Base-by-base conservation (phyloP, 805 yeast species). In the Starmerella bombicola region DNA sequence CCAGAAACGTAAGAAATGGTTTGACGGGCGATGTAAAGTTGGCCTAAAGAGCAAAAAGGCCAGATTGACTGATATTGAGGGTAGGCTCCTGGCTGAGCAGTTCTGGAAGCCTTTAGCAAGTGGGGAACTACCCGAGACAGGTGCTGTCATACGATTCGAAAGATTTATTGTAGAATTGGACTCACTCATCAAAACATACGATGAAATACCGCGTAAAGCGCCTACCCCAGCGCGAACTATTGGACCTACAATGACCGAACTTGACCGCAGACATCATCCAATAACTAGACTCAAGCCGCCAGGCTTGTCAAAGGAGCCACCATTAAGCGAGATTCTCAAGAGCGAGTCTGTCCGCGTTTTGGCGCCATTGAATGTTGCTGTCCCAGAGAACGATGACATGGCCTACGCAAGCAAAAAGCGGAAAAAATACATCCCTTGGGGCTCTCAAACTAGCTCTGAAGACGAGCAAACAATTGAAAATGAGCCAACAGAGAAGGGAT, bases 1-100 rank as follows among this genome's bases (percentile, higher is more conserved):
- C 9, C 64, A 63, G 48, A 62, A 62, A 43, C 50, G 48, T 26
- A 63, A 62, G 41, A 47, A 45, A 34, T 62, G 66, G 66, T 48
- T 56, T 41, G 66, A 62, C 35, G 67, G 67, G 2, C 40, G 31
- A 7, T 43, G 59, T 21, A 51, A 47, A 17, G 48, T 56, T 33
- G 50, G 53, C 37, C 25, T 33, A 4, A 45, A 49, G 41, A 51
- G 53, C 40, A 37, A 39, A 19, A 50, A 57, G n/a, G 49, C 56
- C 12, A 41, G 53, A 35, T 49, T 62, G 9, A 45, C 49, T 28
- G 61, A 62, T 37, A 55, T 55, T 9, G 44, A 41, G 1, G 53
- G 58, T n/a, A 38, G 47, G 16, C 25, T 33, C 5, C 19, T 45
- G 29, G 47, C 41, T 6, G 46, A 43, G 40, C 41, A 37, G 26